These are phyloP conservation scores for Peronospora destructor DNA, from an alignment of 352 stramenopile genomes.

Conservation along the genomic window DNA sequence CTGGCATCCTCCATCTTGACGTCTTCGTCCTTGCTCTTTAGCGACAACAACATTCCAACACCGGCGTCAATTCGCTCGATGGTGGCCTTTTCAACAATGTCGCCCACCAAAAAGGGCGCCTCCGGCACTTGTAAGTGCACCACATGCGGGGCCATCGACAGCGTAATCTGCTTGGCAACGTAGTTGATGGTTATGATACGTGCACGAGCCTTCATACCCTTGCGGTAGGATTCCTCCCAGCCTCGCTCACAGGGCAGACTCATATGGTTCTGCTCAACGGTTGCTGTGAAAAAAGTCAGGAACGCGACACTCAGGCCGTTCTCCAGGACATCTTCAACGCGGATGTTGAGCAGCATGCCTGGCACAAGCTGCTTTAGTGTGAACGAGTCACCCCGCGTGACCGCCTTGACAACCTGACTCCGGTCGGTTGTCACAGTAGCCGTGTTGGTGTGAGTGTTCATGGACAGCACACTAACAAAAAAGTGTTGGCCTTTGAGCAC, in stretches of 20 bases:
- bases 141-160: slow-evolving; percentile 85
- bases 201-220: slow-evolving; percentile 77
- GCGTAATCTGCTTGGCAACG: slow-evolving; percentile 60
- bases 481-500: slow-evolving; percentile 57
- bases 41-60: slow-evolving; percentile 83
- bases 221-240: slow-evolving; percentile 73
- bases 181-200: slow-evolving; percentile 81
- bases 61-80: slow-evolving; percentile 80
- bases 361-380: slow-evolving; percentile 86
- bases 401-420: slow-evolving; percentile 59
- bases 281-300: slow-evolving; percentile 83
- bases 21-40: slow-evolving; percentile 43
- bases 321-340: slow-evolving; percentile 84
- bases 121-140: slow-evolving; percentile 70
- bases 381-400: slow-evolving; percentile 79
- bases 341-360: slow-evolving; percentile 90
- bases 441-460: slow-evolving; percentile 78
- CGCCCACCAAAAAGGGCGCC: slow-evolving; percentile 49
- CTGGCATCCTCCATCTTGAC: slow-evolving; percentile 45
- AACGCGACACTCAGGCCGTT: slow-evolving; percentile 86
- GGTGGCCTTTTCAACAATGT: slow-evolving; percentile 58
- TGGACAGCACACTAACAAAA: slow-evolving; percentile 53
- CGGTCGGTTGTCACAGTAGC: slow-evolving; percentile 60
- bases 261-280: slow-evolving; percentile 87
- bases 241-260: slow-evolving; percentile 67